Percentiles rank a stretch among this genome's conserved stretches.
phyloP scores from a whole-genome alignment of 1,284 basidiomycete genomes.

The Apiotrichum gamsii region DNA sequence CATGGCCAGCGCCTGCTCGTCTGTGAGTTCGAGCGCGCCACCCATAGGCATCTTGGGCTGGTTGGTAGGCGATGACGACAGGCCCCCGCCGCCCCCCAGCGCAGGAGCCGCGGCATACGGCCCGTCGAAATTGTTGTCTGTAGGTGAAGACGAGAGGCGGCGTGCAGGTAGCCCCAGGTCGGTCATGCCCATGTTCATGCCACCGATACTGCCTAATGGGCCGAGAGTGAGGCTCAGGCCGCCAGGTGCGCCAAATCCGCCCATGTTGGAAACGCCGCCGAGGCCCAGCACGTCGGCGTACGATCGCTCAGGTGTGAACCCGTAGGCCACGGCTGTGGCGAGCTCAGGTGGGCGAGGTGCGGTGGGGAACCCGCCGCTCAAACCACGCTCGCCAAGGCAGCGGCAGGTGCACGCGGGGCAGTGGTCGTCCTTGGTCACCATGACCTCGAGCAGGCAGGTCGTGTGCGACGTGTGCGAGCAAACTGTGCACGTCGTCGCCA shows the following conservation, averaged over 20 bases:
- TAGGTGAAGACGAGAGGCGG: neutral
- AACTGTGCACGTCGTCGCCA: slow-evolving; percentile 61
- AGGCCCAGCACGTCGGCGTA: neutral
- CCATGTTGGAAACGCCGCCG: neutral
- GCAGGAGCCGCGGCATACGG: neutral
- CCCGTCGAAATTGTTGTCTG: neutral
- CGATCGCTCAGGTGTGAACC: slow-evolving; percentile 5
- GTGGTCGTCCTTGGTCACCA: slow-evolving; percentile 9
- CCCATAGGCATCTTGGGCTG: too few relatives aligned
- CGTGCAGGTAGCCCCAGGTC: neutral
- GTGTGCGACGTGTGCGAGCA: slow-evolving; percentile 65
- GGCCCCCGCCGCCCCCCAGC: too few relatives aligned
- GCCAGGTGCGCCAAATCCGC: neutral
- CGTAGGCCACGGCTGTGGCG: neutral
- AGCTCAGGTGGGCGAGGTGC: slow-evolving; percentile 1
- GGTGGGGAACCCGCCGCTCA: slow-evolving; percentile 15
- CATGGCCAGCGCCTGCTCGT: neutral
- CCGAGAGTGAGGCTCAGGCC: neutral
- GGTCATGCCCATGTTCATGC: too few relatives aligned
- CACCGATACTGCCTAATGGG: neutral
- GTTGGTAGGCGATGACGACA: too few relatives aligned
- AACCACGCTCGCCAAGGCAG: slow-evolving; percentile 23
- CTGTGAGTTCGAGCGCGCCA: neutral
- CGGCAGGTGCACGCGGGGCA: slow-evolving; percentile 38
- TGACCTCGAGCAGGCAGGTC: slow-evolving; percentile 48